Percentiles rank a stretch among this genome's conserved stretches.
These are phyloP conservation scores for Gryganskiella cystojenkinii DNA, from an alignment of 192 early-diverging fungal genomes.

Conservation along the genomic window DNA sequence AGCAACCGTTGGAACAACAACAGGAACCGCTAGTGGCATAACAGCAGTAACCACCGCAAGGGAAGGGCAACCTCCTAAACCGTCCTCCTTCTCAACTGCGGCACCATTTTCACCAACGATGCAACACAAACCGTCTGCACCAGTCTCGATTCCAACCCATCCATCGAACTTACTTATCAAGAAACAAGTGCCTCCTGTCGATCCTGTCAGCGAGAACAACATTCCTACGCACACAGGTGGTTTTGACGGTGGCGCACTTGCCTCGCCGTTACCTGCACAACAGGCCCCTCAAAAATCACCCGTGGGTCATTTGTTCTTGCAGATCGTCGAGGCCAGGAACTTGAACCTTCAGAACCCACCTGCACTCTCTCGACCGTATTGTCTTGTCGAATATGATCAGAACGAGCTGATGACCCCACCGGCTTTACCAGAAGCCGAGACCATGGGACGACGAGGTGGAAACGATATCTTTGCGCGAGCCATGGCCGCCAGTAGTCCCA, in stretches of 20 bases:
- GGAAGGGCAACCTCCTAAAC: no score
- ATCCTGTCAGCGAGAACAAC: not conserved
- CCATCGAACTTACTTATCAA: conserved; percentile 45
- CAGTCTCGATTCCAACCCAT: conserved; percentile 40
- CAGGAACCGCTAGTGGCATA: no score
- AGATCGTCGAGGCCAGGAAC: conserved; percentile 56
- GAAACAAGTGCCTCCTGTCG: conserved; percentile 2
- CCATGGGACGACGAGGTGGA: conserved; percentile 26
- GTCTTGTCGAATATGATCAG: conserved; percentile 53
- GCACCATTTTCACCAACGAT: not conserved
- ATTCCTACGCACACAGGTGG: conserved; percentile 2
- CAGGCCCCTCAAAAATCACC: conserved; percentile 22
- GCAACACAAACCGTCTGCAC: conserved; percentile 1
- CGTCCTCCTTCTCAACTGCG: not conserved
- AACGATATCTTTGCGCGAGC: conserved; percentile 51
- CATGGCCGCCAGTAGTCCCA: conserved; percentile 54
- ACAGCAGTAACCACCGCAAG: no score
- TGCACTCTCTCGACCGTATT: conserved; percentile 48
- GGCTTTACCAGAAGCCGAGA: conserved; percentile 12
- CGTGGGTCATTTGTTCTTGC: conserved; percentile 31
- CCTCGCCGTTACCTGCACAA: not conserved
- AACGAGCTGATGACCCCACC: conserved; percentile 51
- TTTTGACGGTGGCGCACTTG: not conserved
- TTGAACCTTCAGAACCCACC: conserved; percentile 48
- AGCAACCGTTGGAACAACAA: not conserved